Conservation (phyloP, 495 filamentous ascomycete genomes). For the Aspergillus bridgeri region DNA sequence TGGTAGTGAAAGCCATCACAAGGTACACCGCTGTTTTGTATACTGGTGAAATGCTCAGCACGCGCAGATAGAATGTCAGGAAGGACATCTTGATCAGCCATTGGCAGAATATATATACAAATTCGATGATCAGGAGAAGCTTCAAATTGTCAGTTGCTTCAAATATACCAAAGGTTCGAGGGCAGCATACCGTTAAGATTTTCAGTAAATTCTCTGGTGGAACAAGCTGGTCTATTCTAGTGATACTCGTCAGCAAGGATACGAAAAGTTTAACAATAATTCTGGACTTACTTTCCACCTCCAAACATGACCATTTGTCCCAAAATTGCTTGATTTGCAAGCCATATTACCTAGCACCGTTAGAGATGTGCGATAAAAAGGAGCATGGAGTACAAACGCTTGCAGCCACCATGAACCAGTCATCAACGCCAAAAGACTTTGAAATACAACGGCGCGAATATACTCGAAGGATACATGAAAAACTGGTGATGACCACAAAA, state of each 20-base stretch:
- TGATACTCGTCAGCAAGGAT: not conserved
- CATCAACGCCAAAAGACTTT: constrained; percentile 4
- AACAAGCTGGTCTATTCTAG: not conserved
- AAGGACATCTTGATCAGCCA: constrained; percentile 9
- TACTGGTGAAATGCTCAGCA: not conserved
- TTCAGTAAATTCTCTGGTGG: not conserved
- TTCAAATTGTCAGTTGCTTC: not conserved
- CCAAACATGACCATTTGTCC: constrained; percentile 6
- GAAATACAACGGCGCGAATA: constrained; percentile 5
- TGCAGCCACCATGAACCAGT: constrained; percentile 7
- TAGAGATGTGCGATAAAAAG: not conserved
- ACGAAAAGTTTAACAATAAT: not conserved
- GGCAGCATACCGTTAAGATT: not conserved
- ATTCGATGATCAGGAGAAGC: constrained; percentile 7
- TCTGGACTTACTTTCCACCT: constrained; percentile 3
- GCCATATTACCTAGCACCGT: not conserved
- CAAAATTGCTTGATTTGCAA: constrained; percentile 1
- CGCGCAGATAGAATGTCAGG: constrained; percentile 7
- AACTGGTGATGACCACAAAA: not conserved
- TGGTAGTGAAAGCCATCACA: not conserved
- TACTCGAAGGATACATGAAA: constrained; percentile 1
- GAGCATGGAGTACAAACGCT: constrained; percentile 1
- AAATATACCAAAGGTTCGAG: not conserved
- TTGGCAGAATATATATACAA: constrained; percentile 10
- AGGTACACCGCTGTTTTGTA: constrained; percentile 4